Base-by-base conservation (phyloP, 208 protist genomes). In the Trypanosoma congolense region DNA sequence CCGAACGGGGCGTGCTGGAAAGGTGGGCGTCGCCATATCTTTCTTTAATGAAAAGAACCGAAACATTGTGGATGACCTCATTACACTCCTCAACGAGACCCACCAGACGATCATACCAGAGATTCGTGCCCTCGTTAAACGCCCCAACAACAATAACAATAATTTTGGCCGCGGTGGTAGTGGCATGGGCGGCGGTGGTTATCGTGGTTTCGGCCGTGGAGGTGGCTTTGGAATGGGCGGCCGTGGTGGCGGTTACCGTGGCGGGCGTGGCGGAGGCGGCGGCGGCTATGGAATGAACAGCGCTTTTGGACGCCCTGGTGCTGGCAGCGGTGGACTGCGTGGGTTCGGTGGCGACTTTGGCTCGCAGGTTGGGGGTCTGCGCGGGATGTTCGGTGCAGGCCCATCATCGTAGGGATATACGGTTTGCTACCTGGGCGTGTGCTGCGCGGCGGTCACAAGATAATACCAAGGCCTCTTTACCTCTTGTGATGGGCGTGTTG, bases 1-100 rank as follows among this genome's bases (percentile, higher is more conserved):
- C 60, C 90, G 99, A 78, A 99, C 98, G 31, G 99, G 98, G 19
- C 87, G 98, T 47, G 97, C 96, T 21, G 98, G 98, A 43, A 98
- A 98, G 62, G 65, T 59, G 8, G 97, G 98, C 47, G 58, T 90
- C 19, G 96, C 98, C n/a, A 93, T 97, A 18, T 80, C 97, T 30
- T 98, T 99, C 75, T 96, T 99, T 61, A 95, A 95, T 57, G 87
- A 95, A 21, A 95, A 95, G 76, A 95, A 95, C 70, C 77, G 75
- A 66, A 95, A 95, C 68, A 66, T 95, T 58, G 87, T 92, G 41
- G 80, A 95, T 57, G 84, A 90, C 56, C 79, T 95, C 40, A 83
- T 95, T 50, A 71, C 84, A 19, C 72, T 95, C 43, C 71, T 95
- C 14, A 70, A 75, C 40, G 87, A 95, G 57, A 92, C 87, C 26